A percentile compares a stretch with the other conserved stretches of the same genome.
Conservation (phyloP, 805 yeast species). For the Candida palmyrensis region DNA sequence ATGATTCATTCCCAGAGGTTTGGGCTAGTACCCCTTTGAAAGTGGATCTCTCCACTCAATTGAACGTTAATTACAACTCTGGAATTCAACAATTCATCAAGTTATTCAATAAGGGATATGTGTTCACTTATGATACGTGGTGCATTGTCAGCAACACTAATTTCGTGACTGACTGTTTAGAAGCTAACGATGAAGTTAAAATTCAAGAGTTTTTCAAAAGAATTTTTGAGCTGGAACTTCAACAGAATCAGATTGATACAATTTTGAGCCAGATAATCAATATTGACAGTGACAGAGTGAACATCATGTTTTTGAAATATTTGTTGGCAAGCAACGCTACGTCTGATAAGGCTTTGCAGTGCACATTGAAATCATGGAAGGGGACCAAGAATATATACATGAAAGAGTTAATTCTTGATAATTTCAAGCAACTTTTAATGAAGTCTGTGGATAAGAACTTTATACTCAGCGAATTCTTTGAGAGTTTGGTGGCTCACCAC, state of each 20-base stretch:
- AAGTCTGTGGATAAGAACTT: constrained; percentile 12
- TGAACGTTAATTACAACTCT: constrained; percentile 20
- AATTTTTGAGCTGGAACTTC: constrained; percentile 15
- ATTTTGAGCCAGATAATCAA: constrained; percentile 13
- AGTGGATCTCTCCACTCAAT: constrained; percentile 21
- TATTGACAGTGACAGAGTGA: constrained; percentile 20
- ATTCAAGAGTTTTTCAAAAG: constrained; percentile 17
- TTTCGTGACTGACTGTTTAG: constrained; percentile 18
- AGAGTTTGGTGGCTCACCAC: constrained; percentile 5
- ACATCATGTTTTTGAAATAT: constrained; percentile 17
- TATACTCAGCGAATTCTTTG: constrained; percentile 9
- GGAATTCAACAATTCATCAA: constrained; percentile 24
- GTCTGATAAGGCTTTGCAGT: not conserved
- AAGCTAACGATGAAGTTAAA: constrained; percentile 11
- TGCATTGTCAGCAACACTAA: constrained; percentile 21
- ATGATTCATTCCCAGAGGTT: not conserved
- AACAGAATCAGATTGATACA: constrained; percentile 4
- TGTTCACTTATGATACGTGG: constrained; percentile 29
- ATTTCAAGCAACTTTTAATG: constrained; percentile 9
- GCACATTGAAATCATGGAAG: not conserved
- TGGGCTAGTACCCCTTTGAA: constrained; percentile 9
- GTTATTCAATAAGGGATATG: constrained; percentile 23
- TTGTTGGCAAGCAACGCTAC: constrained; percentile 4
- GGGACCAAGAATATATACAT: constrained; percentile 18
- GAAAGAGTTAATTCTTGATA: constrained; percentile 8